These are phyloP conservation scores for Phaseolus lunatus DNA, from an alignment of 306 rosid genomes.

Conservation along the genomic window DNA sequence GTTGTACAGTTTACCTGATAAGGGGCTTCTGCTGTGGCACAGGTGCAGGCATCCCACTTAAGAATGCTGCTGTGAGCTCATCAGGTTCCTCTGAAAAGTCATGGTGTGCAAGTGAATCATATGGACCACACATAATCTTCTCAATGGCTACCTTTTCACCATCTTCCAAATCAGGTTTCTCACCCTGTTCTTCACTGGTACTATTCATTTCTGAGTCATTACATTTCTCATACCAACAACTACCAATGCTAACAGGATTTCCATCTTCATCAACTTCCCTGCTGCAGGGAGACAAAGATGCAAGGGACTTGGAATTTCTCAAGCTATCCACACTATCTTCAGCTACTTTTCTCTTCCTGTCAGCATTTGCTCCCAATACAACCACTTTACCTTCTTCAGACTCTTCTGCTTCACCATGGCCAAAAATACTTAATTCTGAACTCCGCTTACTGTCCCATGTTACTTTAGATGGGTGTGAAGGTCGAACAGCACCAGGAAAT, in stretches of 20 bases:
- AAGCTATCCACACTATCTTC: conserved; percentile 58
- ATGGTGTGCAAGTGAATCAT: conserved; percentile 57
- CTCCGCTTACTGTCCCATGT: conserved; percentile 70
- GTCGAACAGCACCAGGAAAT: conserved; percentile 81
- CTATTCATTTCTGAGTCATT: conserved; percentile 50
- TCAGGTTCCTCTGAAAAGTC: conserved; percentile 66
- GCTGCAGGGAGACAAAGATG: conserved; percentile 43
- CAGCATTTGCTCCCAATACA: conserved; percentile 56
- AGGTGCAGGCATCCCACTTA: conserved; percentile 53
- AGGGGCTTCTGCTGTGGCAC: conserved; percentile 66
- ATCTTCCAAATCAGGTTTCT: conserved; percentile 59
- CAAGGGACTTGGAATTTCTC: conserved; percentile 53
- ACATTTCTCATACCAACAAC: conserved; percentile 51
- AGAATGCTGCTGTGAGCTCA: conserved; percentile 67
- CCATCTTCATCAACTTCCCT: conserved; percentile 60
- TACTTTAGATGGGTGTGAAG: conserved; percentile 64
- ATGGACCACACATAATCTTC: conserved; percentile 66
- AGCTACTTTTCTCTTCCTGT: conserved; percentile 70
- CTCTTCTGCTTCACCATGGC: conserved; percentile 53
- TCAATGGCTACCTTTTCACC: conserved; percentile 70
- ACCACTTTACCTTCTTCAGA: conserved; percentile 54
- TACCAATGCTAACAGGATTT: conserved; percentile 51
- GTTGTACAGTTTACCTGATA: conserved; percentile 60
- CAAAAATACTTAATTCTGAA: conserved; percentile 67
- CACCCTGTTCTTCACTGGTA: conserved; percentile 45